Base-by-base conservation (phyloP, 352 stramenopile species). In the Pseudoperonospora humuli region DNA sequence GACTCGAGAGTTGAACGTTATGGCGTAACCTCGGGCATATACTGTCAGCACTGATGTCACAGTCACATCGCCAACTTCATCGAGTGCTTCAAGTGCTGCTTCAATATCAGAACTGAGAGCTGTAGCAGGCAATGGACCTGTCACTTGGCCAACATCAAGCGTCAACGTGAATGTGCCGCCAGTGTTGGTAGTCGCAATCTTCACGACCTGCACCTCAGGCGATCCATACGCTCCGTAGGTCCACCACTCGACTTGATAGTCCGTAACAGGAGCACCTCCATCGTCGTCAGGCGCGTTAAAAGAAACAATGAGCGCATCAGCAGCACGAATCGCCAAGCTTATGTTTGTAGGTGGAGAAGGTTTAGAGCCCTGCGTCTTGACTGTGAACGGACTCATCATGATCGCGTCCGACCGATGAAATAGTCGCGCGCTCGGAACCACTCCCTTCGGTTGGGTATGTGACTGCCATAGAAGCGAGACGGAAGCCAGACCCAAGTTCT, bases 161-260 rank as follows among this genome's bases (percentile, higher is more conserved):
- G 64, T 51, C 5, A 96, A 41, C 15, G 68, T 93, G 39, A 96
- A 97, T 21, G 70, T 83, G 3, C 88, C 87, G 21, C 65, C 82
- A 1, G 82, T 85, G 20, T 86, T 86, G 1, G 62, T 54, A 7
- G 51, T 63, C n/a, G 74, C 70, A 7, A 96, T 71, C 54, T 95
- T 95, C 19, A 96, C 60, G 5, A 87, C 66, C 49, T 97, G 89
- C 0, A 89, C 62, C 26, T 87, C 75, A 2, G 43, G 53, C 0
- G 39, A 48, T 0, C 73, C 71, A n/a, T 85, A 86, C 14, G 52
- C 45, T 7, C 47, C 64, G 13, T 70, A 61, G 0, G 59, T 67
- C 75, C 76, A 93, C 78, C 75, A 94, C 44, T 98, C 91, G 17
- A 97, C 81, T 47, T 74, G 61, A 54, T 94, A 98, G 21, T 56